phyloP scores from a whole-genome alignment of 768 basidiomycete genomes.

The Roridomyces roridus region DNA sequence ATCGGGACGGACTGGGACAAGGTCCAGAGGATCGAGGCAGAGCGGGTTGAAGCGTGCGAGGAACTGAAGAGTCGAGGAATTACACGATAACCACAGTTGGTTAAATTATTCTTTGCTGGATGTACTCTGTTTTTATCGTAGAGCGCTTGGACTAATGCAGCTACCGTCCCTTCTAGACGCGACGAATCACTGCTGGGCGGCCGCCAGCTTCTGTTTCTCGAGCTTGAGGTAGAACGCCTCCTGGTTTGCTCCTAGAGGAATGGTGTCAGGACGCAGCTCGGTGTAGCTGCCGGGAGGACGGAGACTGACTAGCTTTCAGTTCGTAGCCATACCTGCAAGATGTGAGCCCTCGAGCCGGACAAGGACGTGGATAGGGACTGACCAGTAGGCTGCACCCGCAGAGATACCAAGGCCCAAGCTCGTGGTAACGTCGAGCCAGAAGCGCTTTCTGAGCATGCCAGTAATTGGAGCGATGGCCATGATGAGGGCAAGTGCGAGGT shows the following conservation, averaged over 20 bases:
- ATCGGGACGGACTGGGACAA: slow-evolving; percentile 93
- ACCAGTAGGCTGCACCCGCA: slow-evolving; percentile 87
- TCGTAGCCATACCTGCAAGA: slow-evolving; percentile 79
- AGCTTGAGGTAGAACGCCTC: slow-evolving; percentile 89
- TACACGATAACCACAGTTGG: slow-evolving; percentile 40
- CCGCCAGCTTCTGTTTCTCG: slow-evolving; percentile 63
- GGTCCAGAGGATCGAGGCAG: slow-evolving; percentile 72
- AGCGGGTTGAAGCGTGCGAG: slow-evolving; percentile 80
- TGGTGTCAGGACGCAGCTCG: slow-evolving; percentile 2
- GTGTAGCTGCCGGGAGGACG: slow-evolving; percentile 38
- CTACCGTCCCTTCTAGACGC: slow-evolving; percentile 10
- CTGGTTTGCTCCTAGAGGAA: slow-evolving; percentile 70
- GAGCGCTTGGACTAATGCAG: slow-evolving; percentile 5
- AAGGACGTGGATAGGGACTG: slow-evolving; percentile 37
- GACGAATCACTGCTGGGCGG: slow-evolving; percentile 28
- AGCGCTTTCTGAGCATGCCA: slow-evolving; percentile 90
- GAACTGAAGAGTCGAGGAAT: slow-evolving; percentile 70
- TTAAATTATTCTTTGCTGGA: slow-evolving; percentile 25
- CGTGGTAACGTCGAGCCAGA: slow-evolving; percentile 84
- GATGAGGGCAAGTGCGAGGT: slow-evolving; percentile 18
- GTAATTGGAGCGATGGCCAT: slow-evolving; percentile 93
- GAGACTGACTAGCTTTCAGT: slow-evolving; percentile 71
- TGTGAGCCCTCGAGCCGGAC: slow-evolving; percentile 32
- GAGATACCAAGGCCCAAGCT: slow-evolving; percentile 79
- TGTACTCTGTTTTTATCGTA: slow-evolving; percentile 16